These are phyloP conservation scores for Picochlorum sp. DNA, from an alignment of 139 green algal species.

Conservation along the genomic window DNA sequence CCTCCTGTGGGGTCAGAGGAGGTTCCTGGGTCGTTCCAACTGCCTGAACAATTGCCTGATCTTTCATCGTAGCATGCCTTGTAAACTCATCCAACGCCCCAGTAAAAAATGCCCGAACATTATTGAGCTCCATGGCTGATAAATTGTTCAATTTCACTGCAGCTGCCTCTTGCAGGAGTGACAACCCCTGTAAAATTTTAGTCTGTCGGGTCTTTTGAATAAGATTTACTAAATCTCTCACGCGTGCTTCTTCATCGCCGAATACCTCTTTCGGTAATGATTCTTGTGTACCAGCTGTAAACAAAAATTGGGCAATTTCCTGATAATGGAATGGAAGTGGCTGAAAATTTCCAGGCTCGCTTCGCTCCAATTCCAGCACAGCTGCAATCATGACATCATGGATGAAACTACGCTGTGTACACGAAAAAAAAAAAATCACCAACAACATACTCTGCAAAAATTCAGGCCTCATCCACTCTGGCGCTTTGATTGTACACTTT, in stretches of 20 bases:
- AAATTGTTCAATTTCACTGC: constrained; percentile 84
- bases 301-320: constrained; percentile 34
- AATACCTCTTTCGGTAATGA: constrained; percentile 31
- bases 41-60: neutral
- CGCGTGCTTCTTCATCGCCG: constrained; percentile 18
- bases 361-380: constrained; percentile 48
- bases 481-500: constrained; percentile 63
- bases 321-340: constrained; percentile 71
- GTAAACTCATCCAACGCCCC: constrained; percentile 7
- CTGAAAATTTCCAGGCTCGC: constrained; percentile 49
- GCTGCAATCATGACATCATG: constrained; percentile 16
- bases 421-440: neutral
- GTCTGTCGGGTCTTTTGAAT: constrained; percentile 61
- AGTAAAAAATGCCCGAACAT: constrained; percentile 21
- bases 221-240: constrained; percentile 49
- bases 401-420: neutral
- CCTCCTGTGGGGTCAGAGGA: neutral
- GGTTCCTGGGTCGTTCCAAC: neutral
- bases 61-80: constrained; percentile 1
- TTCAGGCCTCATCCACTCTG: constrained; percentile 58
- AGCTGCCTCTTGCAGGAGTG: constrained; percentile 49
- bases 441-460: constrained; percentile 36
- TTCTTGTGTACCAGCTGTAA: constrained; percentile 25
- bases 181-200: constrained; percentile 74
- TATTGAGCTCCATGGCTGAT: constrained; percentile 69